Evolutionary conservation across 1,284 basidiomycete species (phyloP), one percentile per base, ranked within the genome.

Genomic region (Taiwanofungus camphoratus): DNA sequence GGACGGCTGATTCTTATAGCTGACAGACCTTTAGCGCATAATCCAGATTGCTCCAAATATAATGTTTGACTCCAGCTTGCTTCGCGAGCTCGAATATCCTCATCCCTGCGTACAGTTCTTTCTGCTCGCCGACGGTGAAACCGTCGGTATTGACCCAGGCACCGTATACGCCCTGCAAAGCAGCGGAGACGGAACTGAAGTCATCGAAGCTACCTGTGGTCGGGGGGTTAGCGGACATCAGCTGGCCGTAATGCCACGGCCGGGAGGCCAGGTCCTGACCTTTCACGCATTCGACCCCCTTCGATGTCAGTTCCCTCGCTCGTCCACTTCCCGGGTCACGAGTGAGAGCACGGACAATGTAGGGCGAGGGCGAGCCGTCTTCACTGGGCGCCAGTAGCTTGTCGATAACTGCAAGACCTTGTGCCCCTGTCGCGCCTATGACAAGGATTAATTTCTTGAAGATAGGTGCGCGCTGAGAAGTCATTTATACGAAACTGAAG

Each of bases 391-490:
- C 61, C 16, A 74, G 63, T n/a, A 74, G 58, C 23, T 60, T 62
- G 43, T 69, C 58, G 37, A 74, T 65, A 45, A 72, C 68, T n/a
- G 65, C 62, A 31, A 66, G 55, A 3, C 72, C 72, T 51, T 74
- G 73, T 1, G 68, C 68, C 39, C 72, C 73, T 19, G 73, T 75
- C 2, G 70, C 73, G 29, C 73, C 72, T 27, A 74, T 65, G 43
- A 74, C 69, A 41, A 72, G 64, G 49, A 76, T 70, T 43, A 69
- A 54, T 52, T 71, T 71, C 52, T 52, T 44, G 6, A 27, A n/a
- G n/a, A n/a, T n/a, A n/a, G n/a, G n/a, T n/a, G n/a, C n/a, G n/a
- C n/a, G n/a, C n/a, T n/a, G n/a, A n/a, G n/a, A n/a, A n/a, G n/a
- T n/a, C n/a, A n/a, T n/a, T n/a, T n/a, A n/a, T n/a, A n/a, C n/a